Conservation (phyloP, 176 grass and related monocot genomes). For the Hyparrhenia diplandra region DNA sequence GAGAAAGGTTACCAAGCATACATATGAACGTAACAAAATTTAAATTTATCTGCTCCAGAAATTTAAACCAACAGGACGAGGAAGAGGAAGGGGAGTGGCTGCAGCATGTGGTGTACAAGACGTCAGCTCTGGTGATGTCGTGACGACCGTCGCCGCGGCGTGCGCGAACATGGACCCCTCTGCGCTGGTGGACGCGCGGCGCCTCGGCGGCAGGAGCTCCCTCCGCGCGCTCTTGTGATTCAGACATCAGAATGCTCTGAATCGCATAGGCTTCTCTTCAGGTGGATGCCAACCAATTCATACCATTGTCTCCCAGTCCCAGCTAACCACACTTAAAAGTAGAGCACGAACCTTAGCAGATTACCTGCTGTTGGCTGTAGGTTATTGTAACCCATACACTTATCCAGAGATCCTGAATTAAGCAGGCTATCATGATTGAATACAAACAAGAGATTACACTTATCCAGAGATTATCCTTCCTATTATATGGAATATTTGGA, state of each 20-base stretch:
- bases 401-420: not conserved
- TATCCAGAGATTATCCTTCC: too few relatives aligned
- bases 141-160: not conserved
- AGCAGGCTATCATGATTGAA: not conserved
- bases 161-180: conserved; percentile 27
- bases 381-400: too few relatives aligned
- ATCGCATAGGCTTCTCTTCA: not conserved
- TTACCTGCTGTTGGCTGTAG: too few relatives aligned
- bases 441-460: not conserved
- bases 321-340: not conserved
- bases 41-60: too few relatives aligned
- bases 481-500: too few relatives aligned
- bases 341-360: not conserved
- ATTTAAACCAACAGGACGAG: too few relatives aligned
- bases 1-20: too few relatives aligned
- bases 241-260: not conserved
- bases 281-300: not conserved
- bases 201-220: not conserved
- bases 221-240: not conserved
- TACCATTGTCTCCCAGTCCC: not conserved
- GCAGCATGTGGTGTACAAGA: not conserved
- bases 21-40: too few relatives aligned
- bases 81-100: not conserved
- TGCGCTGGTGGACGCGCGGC: not conserved
- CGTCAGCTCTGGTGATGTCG: not conserved